Conservation (phyloP, 768 basidiomycete genomes). For the Fomitopsis serialis region DNA sequence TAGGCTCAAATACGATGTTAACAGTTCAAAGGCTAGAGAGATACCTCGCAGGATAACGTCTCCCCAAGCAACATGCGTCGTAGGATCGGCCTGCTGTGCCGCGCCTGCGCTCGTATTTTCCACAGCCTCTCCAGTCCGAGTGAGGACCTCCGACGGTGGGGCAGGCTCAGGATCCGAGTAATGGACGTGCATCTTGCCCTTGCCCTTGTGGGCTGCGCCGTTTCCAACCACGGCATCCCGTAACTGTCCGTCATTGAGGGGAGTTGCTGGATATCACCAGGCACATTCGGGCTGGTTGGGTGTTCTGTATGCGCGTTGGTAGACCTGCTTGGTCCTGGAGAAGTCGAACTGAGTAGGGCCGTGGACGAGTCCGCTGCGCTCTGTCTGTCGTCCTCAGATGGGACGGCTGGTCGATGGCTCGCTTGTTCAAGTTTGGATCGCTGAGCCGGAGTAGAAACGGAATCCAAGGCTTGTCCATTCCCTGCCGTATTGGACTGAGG, state of each 20-base stretch:
- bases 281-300: not conserved
- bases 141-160: slow-evolving; percentile 62
- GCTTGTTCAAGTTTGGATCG: not conserved
- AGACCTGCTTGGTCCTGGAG: not conserved
- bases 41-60: slow-evolving; percentile 74
- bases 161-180: slow-evolving; percentile 32
- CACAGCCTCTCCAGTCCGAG: slow-evolving; percentile 49
- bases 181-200: slow-evolving; percentile 14
- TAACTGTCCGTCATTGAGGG: not conserved
- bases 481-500: slow-evolving; percentile 6
- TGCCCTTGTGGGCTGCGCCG: slow-evolving; percentile 13
- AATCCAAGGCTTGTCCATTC: not conserved
- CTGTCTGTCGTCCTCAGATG: not conserved
- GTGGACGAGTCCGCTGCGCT: slow-evolving; percentile 11
- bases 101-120: slow-evolving; percentile 65
- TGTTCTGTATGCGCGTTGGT: not conserved
- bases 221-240: not conserved
- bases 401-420: not conserved
- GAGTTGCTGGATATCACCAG: not conserved
- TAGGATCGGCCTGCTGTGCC: slow-evolving; percentile 22
- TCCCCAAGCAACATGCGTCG: slow-evolving; percentile 29
- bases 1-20: slow-evolving; percentile 9
- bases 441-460: not conserved
- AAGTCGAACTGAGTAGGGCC: slow-evolving; percentile 5
- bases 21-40: not conserved